Evolutionary conservation across 192 early-diverging fungal species (phyloP).

Genomic region (Coemansia sp.): DNA sequence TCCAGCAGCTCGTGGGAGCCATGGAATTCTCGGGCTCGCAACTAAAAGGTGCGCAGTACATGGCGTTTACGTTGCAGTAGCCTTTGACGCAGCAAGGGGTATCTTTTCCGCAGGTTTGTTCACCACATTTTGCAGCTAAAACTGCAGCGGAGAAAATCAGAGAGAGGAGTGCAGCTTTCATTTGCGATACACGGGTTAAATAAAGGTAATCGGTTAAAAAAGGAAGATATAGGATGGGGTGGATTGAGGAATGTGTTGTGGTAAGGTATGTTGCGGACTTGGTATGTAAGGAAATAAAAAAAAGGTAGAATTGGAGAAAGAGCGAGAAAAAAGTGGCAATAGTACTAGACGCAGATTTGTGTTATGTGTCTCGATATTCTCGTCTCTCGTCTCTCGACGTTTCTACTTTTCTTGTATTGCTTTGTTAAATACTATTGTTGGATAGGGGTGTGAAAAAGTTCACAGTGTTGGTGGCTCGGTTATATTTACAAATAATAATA

Average conservation of each 20-base stretch:
- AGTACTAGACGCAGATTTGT: neutral
- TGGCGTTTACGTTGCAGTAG: constrained; percentile 42
- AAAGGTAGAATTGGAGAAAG: too few species aligned
- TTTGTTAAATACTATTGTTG: too few species aligned
- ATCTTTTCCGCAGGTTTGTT: constrained; percentile 30
- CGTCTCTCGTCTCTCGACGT: too few species aligned
- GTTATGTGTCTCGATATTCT: too few species aligned
- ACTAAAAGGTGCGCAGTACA: constrained; percentile 39
- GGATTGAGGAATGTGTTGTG: too few species aligned
- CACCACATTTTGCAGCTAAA: constrained; percentile 21
- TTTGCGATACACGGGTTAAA: neutral
- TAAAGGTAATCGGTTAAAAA: neutral
- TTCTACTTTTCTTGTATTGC: too few species aligned
- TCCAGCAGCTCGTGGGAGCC: constrained; percentile 32
- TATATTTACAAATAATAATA: too few species aligned
- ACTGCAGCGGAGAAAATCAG: constrained; percentile 7
- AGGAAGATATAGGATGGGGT: neutral
- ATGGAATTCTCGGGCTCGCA: constrained; percentile 48
- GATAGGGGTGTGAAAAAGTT: too few species aligned
- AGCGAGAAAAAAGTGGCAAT: neutral
- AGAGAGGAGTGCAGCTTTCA: constrained; percentile 12
- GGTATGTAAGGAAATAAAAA: neutral
- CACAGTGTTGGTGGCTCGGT: too few species aligned
- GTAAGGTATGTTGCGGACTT: too few species aligned
- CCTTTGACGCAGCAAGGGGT: constrained; percentile 53